Conservation (phyloP, 371 early-diverging fungal species). For the Syncephalastrum racemosum region DNA sequence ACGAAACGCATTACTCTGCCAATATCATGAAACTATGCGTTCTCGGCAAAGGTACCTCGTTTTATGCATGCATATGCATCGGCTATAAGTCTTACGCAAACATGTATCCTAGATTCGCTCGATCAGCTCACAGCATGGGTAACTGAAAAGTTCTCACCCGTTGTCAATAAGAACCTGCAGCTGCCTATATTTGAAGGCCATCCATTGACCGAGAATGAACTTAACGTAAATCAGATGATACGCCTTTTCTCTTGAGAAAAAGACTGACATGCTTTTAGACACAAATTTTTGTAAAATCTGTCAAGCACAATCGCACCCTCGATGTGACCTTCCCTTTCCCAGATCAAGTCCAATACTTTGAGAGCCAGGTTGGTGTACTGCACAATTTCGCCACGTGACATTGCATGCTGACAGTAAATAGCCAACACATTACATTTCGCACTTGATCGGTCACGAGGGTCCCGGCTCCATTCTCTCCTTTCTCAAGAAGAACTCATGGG, state of each 20-base stretch:
- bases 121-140: constrained; percentile 79
- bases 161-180: constrained; percentile 67
- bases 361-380: constrained; percentile 35
- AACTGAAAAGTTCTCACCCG: constrained; percentile 70
- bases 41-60: constrained; percentile 72
- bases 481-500: constrained; percentile 89
- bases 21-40: constrained; percentile 95
- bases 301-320: constrained; percentile 74
- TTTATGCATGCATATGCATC: constrained; percentile 1
- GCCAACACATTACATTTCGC: constrained; percentile 69
- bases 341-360: constrained; percentile 61
- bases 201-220: constrained; percentile 70
- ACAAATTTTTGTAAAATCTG: constrained; percentile 73
- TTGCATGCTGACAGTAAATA: constrained; percentile 19
- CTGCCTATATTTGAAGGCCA: constrained; percentile 66
- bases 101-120: constrained; percentile 61
- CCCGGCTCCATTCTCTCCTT: constrained; percentile 82
- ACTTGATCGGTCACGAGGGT: constrained; percentile 82
- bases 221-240: constrained; percentile 44
- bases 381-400: constrained; percentile 7
- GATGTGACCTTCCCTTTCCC: constrained; percentile 86
- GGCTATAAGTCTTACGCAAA: neutral
- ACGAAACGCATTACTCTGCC: constrained; percentile 87
- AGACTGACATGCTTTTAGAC: constrained; percentile 29
- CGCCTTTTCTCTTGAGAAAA: neutral